Evolutionary conservation across 108 stramenopile genomes (phyloP), one percentile per base, ranked within the genome.

Genomic region (Fragilariopsis cylindrus): DNA sequence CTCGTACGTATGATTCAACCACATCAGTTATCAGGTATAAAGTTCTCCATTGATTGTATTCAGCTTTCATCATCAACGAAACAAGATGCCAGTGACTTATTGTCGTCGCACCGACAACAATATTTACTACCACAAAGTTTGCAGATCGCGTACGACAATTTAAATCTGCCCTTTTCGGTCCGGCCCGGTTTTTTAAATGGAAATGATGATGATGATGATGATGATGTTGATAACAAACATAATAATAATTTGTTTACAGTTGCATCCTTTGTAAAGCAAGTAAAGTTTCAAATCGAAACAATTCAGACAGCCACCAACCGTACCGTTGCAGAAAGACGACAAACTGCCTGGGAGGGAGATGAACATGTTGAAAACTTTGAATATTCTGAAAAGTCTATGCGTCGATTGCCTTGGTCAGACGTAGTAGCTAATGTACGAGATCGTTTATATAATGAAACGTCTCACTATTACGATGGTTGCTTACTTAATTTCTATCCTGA

Each of bases 321-420:
- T 19, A 44, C 76, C 18, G 86, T 87, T 13, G 49, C 8, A 47
- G 86, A 87, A 79, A 53, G 86, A 46, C 81, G 86, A 66, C 57
- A 82, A 73, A 87, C 86, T 9, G 83, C 86, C 42, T 87, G 86
- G 86, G 54, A 84, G 68, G 86, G 86, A 39, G 86, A 87, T 57
- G 76, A 79, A 1, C 52, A 70, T 8, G 83, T 87, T 0, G 78
- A 60, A 48, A 72, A 78, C 15, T 87, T 87, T 71, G 57, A 63
- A 2, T 84, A 87, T 48, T 76, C 76, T 60, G 83, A 83, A 19
- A 87, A 87, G 78, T 69, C 71, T 0, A 87, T 87, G 86, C 64
- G 47, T 47, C 70, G 75, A 52, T 16, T 73, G 11, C 57, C 65
- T 48, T 84, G 80, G 81, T 87, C 86, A 16, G 72, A 77, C 4